Percentiles rank a stretch among this genome's conserved stretches.
phyloP scores from a whole-genome alignment of 495 filamentous ascomycete species.

The Evernia prunastri region DNA sequence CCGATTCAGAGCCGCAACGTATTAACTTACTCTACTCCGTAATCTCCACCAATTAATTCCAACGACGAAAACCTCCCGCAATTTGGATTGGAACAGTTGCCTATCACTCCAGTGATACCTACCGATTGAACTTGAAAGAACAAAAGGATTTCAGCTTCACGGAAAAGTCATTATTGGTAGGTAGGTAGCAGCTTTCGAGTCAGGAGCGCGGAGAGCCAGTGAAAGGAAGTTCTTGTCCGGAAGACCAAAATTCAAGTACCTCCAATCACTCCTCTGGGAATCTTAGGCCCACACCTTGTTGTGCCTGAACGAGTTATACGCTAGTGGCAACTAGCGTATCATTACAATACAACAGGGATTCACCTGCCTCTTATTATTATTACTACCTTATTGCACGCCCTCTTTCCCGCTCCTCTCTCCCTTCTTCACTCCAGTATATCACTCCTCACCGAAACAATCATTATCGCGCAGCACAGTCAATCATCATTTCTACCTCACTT shows the following conservation, averaged over 20 bases:
- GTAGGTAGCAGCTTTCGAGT: too few species aligned
- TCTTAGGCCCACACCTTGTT: slow-evolving; percentile 2
- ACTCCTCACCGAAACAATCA: not conserved
- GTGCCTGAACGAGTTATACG: slow-evolving; percentile 7
- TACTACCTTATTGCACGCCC: not conserved
- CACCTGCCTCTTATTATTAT: slow-evolving; percentile 1
- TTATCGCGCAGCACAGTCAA: slow-evolving; percentile 6
- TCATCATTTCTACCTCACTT: slow-evolving; percentile 8
- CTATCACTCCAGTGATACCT: not conserved
- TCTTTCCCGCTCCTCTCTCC: not conserved
- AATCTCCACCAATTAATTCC: slow-evolving; percentile 7
- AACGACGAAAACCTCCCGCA: not conserved
- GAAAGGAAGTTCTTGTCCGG: not conserved
- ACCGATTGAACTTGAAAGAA: too few species aligned
- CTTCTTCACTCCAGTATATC: not conserved
- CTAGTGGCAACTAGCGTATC: slow-evolving; percentile 3
- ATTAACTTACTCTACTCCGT: too few species aligned
- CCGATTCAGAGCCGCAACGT: not conserved
- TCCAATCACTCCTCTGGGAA: not conserved
- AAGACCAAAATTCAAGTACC: not conserved
- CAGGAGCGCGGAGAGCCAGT: not conserved
- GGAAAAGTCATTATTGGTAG: too few species aligned
- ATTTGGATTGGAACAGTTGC: not conserved
- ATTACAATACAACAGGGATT: slow-evolving; percentile 3
- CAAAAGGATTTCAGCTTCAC: not conserved